Conservation (phyloP, 495 filamentous ascomycete genomes). For the Haplographium delicatum region DNA sequence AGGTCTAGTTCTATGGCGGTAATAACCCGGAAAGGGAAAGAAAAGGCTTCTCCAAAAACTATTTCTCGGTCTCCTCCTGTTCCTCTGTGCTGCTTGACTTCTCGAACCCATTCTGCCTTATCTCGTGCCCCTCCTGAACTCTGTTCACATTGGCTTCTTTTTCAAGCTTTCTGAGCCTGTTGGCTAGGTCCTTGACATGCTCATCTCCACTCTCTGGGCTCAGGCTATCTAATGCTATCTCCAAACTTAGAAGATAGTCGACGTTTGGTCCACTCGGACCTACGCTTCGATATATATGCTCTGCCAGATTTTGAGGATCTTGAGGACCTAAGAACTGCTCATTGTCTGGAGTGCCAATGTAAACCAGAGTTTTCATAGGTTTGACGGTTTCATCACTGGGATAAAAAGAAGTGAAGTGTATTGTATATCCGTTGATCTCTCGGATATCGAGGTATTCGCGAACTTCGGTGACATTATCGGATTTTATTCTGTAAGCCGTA, state of each 20-base stretch:
- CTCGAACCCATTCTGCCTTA: no score
- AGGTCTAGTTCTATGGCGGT: slow-evolving; percentile 22
- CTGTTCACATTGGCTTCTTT: slow-evolving; percentile 19
- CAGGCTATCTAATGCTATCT: slow-evolving; percentile 68
- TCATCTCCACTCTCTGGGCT: slow-evolving; percentile 75
- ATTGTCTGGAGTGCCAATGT: slow-evolving; percentile 92
- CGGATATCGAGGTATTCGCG: slow-evolving; percentile 89
- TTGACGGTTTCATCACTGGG: slow-evolving; percentile 41
- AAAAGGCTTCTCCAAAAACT: slow-evolving; percentile 26
- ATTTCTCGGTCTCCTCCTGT: slow-evolving; percentile 54
- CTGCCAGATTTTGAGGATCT: slow-evolving; percentile 73
- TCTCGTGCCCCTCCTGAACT: slow-evolving; percentile 30
- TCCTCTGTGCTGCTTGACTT: slow-evolving; percentile 48
- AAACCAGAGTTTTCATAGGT: slow-evolving; percentile 61
- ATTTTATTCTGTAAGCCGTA: slow-evolving; percentile 82
- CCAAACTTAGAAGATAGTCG: slow-evolving; percentile 83
- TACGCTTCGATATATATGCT: slow-evolving; percentile 68
- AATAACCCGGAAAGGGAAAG: slow-evolving; percentile 19
- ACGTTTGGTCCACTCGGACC: slow-evolving; percentile 88
- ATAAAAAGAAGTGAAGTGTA: slow-evolving; percentile 81
- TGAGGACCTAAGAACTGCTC: slow-evolving; percentile 87
- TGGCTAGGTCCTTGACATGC: slow-evolving; percentile 65
- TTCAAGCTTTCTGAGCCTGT: slow-evolving; percentile 51
- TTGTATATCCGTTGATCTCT: slow-evolving; percentile 93
- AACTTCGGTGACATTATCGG: slow-evolving; percentile 70